Evolutionary conservation across 2,329 filamentous ascomycete species (phyloP), one percentile per base, ranked within the genome.

Genomic region (Byssoonygena ceratinophila): DNA sequence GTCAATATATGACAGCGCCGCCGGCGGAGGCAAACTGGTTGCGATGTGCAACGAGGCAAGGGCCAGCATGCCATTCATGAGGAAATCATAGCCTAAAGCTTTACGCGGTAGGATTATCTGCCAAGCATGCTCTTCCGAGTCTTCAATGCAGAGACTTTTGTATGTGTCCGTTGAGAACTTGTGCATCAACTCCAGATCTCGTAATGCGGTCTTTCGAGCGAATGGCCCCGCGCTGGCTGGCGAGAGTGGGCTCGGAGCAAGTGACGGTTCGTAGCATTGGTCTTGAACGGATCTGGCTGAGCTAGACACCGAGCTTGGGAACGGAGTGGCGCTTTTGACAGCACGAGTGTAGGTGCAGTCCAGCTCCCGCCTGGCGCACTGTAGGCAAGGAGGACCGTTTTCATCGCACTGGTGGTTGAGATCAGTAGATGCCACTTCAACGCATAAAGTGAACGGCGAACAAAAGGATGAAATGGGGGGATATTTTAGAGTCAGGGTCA

Each of bases 161-260:
- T 69, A 77, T 0, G 74, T 76, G 16, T 66, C 67, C 0, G 71
- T 75, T 1, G 73, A 70, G 67, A 72, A 78, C 25, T 71, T 71
- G 56, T 77, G 74, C 72, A 78, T 76, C 41, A 78, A 59, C 54
- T 77, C 74, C 7, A 78, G 65, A 53, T 76, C 74, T 2, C 64
- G 63, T 11, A 66, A 22, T 4, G 49, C 49, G 14, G 49, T 45
- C 31, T 36, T 23, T 8, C 49, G 39, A 5, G 49, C 40, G 20
- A 51, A 45, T 6, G 49, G 20, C 20, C 31, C 11, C 4, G 23
- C 31, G 29, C 27, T 27, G 20, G 7, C 20, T 18, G 43, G 34
- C 8, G 34, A 40, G 25, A 40, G 32, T 5, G 41, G 18, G 25
- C 12, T 29, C 11, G 50, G n/a, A 6, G 16, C 7, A 25, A 32